A percentile compares a stretch with the other conserved stretches of the same genome.
phyloP scores from a whole-genome alignment of 345 rosid species.

The rapeseed (Brassica napus) region DNA sequence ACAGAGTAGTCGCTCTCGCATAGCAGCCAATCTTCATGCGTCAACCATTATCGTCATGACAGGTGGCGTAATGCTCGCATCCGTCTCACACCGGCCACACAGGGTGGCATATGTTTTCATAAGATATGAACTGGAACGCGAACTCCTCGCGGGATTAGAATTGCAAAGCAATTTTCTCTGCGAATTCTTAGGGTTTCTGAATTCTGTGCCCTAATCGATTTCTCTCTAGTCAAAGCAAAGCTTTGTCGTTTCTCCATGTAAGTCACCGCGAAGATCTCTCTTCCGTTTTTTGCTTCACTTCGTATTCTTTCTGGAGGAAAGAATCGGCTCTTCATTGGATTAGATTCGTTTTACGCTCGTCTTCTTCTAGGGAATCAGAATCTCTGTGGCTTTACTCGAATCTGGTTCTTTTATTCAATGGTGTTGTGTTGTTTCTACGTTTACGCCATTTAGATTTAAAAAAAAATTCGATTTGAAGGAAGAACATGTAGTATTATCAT shows the following conservation, averaged over 20 bases:
- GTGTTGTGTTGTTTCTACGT: conserved; percentile 1
- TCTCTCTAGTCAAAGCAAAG: conserved; percentile 37
- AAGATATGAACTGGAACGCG: conserved; percentile 36
- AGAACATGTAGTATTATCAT: background rate
- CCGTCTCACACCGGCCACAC: conserved; percentile 13
- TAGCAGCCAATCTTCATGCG: background rate
- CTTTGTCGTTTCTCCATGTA: conserved; percentile 31
- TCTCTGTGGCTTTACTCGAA: conserved; percentile 19
- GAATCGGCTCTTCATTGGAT: background rate
- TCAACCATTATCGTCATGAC: background rate
- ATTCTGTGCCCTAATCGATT: conserved; percentile 19
- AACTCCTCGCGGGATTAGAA: conserved; percentile 26
- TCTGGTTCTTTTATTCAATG: conserved; percentile 12
- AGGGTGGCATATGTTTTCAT: conserved; percentile 29
- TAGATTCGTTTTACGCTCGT: background rate
- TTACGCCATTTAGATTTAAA: background rate
- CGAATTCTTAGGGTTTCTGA: conserved; percentile 38
- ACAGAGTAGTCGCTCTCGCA: conserved; percentile 27
- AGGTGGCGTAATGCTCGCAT: conserved; percentile 21
- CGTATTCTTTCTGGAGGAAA: background rate
- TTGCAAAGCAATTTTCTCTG: conserved; percentile 29
- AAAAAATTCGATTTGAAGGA: background rate
- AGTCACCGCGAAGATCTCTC: conserved; percentile 21
- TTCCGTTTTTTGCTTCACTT: conserved; percentile 23
- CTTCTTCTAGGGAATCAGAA: background rate